These are phyloP conservation scores for Dissophora globulifera DNA, from an alignment of 192 early-diverging fungal species.

Conservation along the genomic window DNA sequence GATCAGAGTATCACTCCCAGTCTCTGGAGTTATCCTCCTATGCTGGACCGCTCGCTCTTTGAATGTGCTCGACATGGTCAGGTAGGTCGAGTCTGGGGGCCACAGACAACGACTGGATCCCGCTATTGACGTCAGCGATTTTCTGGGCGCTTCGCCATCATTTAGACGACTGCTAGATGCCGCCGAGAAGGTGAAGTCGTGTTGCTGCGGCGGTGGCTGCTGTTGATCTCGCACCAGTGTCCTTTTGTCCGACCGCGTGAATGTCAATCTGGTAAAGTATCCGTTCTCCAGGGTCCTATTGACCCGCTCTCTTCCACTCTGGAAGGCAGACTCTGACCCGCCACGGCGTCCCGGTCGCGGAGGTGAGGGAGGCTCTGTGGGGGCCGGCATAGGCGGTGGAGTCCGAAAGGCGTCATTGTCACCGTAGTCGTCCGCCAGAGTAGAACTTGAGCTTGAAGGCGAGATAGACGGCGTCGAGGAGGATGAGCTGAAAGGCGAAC, in stretches of 20 bases:
- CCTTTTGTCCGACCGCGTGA: background rate
- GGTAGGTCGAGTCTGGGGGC: conserved; percentile 39
- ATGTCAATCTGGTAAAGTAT: background rate
- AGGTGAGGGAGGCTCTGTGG: conserved; percentile 20
- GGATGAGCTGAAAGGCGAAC: conserved; percentile 5
- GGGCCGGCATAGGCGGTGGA: conserved; percentile 15
- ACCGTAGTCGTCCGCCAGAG: no score
- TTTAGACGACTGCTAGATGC: background rate
- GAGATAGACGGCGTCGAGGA: conserved; percentile 4
- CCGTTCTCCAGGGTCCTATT: background rate
- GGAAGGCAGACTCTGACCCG: background rate
- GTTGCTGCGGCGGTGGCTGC: no score
- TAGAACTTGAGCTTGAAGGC: conserved; percentile 4
- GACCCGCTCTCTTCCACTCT: no score
- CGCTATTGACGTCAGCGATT: conserved; percentile 35
- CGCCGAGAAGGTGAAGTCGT: no score
- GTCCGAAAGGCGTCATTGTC: conserved; percentile 11
- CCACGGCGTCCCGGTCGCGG: conserved; percentile 9
- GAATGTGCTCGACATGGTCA: conserved; percentile 27
- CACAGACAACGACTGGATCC: conserved; percentile 43
- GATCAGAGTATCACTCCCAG: background rate
- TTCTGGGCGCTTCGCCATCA: conserved; percentile 6
- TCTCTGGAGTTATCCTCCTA: conserved; percentile 1
- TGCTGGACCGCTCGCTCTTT: conserved; percentile 9
- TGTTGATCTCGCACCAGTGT: background rate